These are phyloP conservation scores for Podospora conica DNA, from an alignment of 495 filamentous ascomycete genomes.

Conservation along the genomic window DNA sequence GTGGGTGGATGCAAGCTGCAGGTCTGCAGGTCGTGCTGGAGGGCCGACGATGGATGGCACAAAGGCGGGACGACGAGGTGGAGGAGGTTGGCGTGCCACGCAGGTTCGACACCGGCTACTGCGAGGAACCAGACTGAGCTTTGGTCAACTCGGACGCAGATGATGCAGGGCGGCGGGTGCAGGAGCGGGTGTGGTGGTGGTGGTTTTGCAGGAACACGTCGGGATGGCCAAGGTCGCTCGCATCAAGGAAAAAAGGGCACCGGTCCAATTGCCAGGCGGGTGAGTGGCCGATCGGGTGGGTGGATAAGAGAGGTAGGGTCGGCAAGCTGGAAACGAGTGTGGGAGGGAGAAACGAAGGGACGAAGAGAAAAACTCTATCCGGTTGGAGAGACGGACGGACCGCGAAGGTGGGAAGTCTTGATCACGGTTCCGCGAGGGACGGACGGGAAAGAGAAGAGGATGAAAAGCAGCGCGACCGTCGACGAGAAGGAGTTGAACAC, in stretches of 20 bases:
- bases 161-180: too few species aligned
- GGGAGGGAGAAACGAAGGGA: constrained; percentile 16
- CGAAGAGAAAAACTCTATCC: constrained; percentile 13
- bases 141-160: too few species aligned
- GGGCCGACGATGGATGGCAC: neutral
- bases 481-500: constrained; percentile 14
- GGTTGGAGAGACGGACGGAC: constrained; percentile 10
- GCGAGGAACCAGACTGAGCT: constrained; percentile 5
- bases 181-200: constrained; percentile 3
- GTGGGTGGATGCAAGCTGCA: neutral
- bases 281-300: neutral
- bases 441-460: constrained; percentile 13
- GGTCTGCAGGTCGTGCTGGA: constrained; percentile 1
- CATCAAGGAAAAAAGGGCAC: constrained; percentile 1
- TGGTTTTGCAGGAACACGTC: constrained; percentile 2
- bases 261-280: neutral
- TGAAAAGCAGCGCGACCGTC: constrained; percentile 2
- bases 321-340: neutral
- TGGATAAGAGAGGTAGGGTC: constrained; percentile 2
- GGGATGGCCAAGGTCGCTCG: neutral
- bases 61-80: neutral
- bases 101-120: constrained; percentile 11
- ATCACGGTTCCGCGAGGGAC: constrained; percentile 18
- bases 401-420: constrained; percentile 7
- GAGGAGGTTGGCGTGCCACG: constrained; percentile 17